Conservation (phyloP, 2,329 filamentous ascomycete genomes). For the Podosphaera xanthii region DNA sequence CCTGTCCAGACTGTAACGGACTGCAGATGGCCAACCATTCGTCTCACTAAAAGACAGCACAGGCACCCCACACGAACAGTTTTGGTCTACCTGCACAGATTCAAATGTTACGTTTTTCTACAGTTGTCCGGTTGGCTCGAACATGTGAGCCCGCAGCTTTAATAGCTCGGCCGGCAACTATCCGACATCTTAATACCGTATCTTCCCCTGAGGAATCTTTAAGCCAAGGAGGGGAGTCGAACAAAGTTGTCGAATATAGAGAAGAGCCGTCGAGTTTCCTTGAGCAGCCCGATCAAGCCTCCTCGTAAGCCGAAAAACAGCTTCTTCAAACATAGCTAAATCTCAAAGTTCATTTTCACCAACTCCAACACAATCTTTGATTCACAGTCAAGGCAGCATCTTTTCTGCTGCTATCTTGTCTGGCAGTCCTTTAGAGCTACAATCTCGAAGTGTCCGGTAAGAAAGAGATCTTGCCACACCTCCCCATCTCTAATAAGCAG, state of each 20-base stretch:
- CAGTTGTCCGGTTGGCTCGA: slow-evolving; percentile 29
- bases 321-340: slow-evolving; percentile 5
- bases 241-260: slow-evolving; percentile 2
- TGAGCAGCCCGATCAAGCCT: slow-evolving; percentile 64
- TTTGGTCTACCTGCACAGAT: neutral
- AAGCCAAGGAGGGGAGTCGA: slow-evolving; percentile 2
- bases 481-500: slow-evolving; percentile 5
- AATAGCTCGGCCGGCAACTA: slow-evolving; percentile 20
- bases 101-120: slow-evolving; percentile 30
- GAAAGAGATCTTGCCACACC: slow-evolving; percentile 9
- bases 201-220: slow-evolving; percentile 10
- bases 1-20: neutral
- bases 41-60: no score
- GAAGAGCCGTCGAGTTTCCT: slow-evolving; percentile 55
- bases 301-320: slow-evolving; percentile 42
- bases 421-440: slow-evolving; percentile 78
- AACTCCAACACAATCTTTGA: slow-evolving; percentile 69
- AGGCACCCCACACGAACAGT: no score
- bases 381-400: slow-evolving; percentile 61
- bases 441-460: slow-evolving; percentile 84
- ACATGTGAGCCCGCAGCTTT: slow-evolving; percentile 20
- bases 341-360: slow-evolving; percentile 60
- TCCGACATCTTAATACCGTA: slow-evolving; percentile 24
- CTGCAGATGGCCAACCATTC: no score
- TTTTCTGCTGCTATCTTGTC: slow-evolving; percentile 72